phyloP scores from a whole-genome alignment of 2,329 filamentous ascomycete genomes.

The Botrytis tulipae region DNA sequence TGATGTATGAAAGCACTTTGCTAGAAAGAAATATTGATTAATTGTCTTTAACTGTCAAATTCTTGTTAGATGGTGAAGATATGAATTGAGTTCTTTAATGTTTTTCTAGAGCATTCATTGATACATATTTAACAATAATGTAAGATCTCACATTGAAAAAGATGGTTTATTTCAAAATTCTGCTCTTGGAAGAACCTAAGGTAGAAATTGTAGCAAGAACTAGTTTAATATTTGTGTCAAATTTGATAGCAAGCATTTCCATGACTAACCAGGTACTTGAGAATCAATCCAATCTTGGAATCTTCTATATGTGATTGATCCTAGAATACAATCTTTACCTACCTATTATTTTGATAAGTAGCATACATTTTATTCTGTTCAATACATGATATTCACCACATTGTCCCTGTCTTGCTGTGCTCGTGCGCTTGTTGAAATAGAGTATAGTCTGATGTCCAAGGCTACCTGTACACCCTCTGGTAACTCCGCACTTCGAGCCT shows the following conservation, averaged over 20 bases:
- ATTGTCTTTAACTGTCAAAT: no score
- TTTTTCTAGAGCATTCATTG: no score
- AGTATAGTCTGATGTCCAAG: neutral
- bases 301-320: neutral
- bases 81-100: no score
- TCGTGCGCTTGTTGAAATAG: no score
- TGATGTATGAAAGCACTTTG: no score
- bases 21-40: no score
- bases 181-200: no score
- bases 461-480: neutral
- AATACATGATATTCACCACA: neutral
- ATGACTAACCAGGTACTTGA: neutral
- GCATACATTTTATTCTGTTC: neutral
- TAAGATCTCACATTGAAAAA: no score
- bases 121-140: no score
- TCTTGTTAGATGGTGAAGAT: no score
- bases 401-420: no score
- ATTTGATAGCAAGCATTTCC: neutral
- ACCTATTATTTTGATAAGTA: neutral
- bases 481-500: neutral
- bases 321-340: neutral
- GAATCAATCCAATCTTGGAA: accelerated
- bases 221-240: neutral
- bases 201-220: neutral
- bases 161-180: no score